These are phyloP conservation scores for Stagonosporopsis cucurbitacearum DNA, from an alignment of 2,329 filamentous ascomycete genomes.

Conservation along the genomic window DNA sequence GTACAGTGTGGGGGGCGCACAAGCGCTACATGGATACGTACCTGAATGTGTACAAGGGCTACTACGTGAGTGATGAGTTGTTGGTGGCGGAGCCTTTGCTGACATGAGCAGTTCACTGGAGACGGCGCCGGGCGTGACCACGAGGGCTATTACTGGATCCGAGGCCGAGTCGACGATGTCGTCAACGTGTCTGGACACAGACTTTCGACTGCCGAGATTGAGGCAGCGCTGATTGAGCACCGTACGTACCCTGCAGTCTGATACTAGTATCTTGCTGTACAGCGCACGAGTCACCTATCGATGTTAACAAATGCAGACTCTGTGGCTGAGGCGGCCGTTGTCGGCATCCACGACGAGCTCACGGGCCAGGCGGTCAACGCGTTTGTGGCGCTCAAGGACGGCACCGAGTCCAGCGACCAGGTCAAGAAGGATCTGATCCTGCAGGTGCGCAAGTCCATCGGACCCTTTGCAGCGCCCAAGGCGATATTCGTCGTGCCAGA, in stretches of 20 bases:
- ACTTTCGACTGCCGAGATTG: slow-evolving; percentile 95
- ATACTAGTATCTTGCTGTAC: too few relatives aligned
- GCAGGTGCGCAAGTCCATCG: slow-evolving; percentile 96
- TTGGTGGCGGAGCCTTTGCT: slow-evolving; percentile 18
- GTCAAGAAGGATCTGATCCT: slow-evolving; percentile 92
- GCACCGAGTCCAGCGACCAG: slow-evolving; percentile 75
- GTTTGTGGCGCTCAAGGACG: slow-evolving; percentile 91
- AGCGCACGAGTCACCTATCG: too few relatives aligned
- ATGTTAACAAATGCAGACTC: slow-evolving; percentile 55
- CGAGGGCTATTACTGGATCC: slow-evolving; percentile 99
- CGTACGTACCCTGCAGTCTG: slow-evolving; percentile 50
- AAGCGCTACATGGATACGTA: slow-evolving; percentile 99
- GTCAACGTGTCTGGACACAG: slow-evolving; percentile 98
- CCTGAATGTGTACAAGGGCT: slow-evolving; percentile 95
- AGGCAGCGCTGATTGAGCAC: slow-evolving; percentile 95
- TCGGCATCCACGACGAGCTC: slow-evolving; percentile 90
- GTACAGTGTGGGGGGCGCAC: slow-evolving; percentile 96
- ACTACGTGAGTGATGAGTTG: slow-evolving; percentile 73
- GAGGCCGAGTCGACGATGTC: slow-evolving; percentile 96
- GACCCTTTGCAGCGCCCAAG: slow-evolving; percentile 96
- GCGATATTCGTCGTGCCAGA: slow-evolving; percentile 89
- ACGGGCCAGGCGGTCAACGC: slow-evolving; percentile 97
- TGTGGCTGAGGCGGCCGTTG: slow-evolving; percentile 93
- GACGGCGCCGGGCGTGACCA: slow-evolving; percentile 96
- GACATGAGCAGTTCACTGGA: slow-evolving; percentile 72